A percentile compares a stretch with the other conserved stretches of the same genome.
These are phyloP conservation scores for Streptanthus diversifolius DNA, from an alignment of 345 rosid genomes.

Conservation along the genomic window DNA sequence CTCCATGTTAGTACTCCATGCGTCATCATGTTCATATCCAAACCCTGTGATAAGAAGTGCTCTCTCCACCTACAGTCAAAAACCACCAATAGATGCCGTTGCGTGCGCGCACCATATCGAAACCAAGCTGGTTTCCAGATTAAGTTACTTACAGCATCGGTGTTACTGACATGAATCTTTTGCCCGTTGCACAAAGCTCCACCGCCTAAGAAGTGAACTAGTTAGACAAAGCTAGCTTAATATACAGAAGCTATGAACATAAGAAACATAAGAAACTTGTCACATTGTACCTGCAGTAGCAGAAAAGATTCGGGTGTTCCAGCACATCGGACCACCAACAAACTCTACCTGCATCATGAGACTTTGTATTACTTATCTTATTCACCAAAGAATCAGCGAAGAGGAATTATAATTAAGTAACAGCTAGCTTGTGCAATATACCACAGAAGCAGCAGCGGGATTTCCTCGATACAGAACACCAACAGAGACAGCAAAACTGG, in stretches of 20 bases:
- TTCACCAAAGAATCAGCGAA: background rate
- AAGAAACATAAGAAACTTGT: background rate
- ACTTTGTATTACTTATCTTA: background rate
- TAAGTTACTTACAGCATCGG: constrained; percentile 54
- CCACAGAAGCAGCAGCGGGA: constrained; percentile 93
- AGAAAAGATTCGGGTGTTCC: constrained; percentile 83
- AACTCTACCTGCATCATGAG: constrained; percentile 67
- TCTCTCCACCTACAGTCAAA: constrained; percentile 61
- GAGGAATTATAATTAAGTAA: background rate
- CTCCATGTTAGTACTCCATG: constrained; percentile 85
- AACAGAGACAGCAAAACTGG: constrained; percentile 96
- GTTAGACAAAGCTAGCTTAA: constrained; percentile 12
- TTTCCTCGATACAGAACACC: constrained; percentile 80
- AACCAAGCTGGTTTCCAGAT: background rate
- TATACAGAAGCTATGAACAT: background rate
- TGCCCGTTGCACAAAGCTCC: constrained; percentile 95
- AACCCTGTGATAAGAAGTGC: constrained; percentile 97
- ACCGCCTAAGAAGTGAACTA: constrained; percentile 52
- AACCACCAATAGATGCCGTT: background rate
- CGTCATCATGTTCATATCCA: constrained; percentile 95
- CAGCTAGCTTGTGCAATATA: constrained; percentile 15
- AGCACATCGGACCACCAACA: constrained; percentile 95
- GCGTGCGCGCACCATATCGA: background rate
- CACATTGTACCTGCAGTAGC: constrained; percentile 71
- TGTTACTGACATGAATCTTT: constrained; percentile 66